Percentiles rank a stretch among this genome's conserved stretches.
These are phyloP conservation scores for Backusella sp. DNA, from an alignment of 192 early-diverging fungal genomes.

Conservation along the genomic window DNA sequence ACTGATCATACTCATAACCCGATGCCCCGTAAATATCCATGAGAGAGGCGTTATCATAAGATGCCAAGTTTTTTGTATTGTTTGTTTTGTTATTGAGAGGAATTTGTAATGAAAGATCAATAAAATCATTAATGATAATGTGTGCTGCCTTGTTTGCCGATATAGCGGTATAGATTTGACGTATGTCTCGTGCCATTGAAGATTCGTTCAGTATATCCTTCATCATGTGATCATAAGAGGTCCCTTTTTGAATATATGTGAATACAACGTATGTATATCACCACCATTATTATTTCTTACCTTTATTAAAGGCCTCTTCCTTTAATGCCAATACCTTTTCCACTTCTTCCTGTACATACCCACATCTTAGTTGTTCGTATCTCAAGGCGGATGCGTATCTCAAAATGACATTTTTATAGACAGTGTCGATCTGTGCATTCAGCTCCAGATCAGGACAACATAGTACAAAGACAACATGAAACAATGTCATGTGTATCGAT, in stretches of 20 bases:
- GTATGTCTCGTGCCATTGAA: conserved; percentile 62
- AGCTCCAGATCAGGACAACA: conserved; percentile 51
- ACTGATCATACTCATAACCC: conserved; percentile 63
- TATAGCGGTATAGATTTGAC: conserved; percentile 58
- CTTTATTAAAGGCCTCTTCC: conserved; percentile 56
- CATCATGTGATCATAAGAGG: conserved; percentile 37
- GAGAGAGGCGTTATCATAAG: conserved; percentile 16
- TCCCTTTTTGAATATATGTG: background rate
- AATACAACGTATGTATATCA: no score
- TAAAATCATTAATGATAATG: conserved; percentile 73
- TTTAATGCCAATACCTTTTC: conserved; percentile 71
- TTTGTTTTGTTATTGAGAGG: conserved; percentile 32
- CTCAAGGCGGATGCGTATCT: conserved; percentile 70
- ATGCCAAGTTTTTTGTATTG: background rate
- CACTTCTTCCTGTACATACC: conserved; percentile 71
- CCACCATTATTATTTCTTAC: background rate
- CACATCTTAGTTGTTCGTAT: conserved; percentile 76
- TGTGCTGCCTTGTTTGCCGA: conserved; percentile 50
- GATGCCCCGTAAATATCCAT: conserved; percentile 38
- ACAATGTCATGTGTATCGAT: conserved; percentile 62
- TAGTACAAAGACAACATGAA: conserved; percentile 81
- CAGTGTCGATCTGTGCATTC: conserved; percentile 56
- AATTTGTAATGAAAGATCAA: conserved; percentile 73
- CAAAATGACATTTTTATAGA: conserved; percentile 71
- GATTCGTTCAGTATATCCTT: conserved; percentile 51